Base-by-base conservation (phyloP, 257 asterid species). In the Echium plantagineum region DNA sequence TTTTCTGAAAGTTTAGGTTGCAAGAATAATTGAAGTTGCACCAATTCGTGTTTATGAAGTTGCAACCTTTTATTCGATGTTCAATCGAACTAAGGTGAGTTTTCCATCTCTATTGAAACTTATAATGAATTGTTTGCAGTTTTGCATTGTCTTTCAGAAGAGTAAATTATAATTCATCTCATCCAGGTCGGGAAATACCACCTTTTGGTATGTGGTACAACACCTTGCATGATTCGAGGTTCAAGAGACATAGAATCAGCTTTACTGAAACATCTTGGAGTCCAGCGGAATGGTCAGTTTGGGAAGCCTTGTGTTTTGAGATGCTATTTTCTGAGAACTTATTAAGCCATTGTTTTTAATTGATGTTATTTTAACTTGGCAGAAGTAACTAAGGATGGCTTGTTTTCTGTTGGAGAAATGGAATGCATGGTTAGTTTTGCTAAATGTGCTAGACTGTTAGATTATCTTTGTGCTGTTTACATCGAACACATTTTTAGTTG, bases 341-440 rank as follows among this genome's bases (percentile, higher is more conserved):
- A 63, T 35, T 35, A n/a, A n/a, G 68, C 38, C 69, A n/a, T n/a
- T 63, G 57, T 71, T 69, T 64, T 70, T 62, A 56, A 65, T 28
- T 62, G 65, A 67, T 72, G 67, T 64, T 63, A 6, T 31, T 31
- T 7, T 55, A 54, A 21, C 69, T 70, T 63, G 75, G 80, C 95
- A 86, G 99, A 93, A 77, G 96, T 93, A 55, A 93, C 99, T 38
- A 93, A 86, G 77, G 99, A 89, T 76, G 99, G 99, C 26, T 78
- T 93, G 65, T 93, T 93, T 77, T 93, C 99, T 75, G 97, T 93
- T 67, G 99, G 99, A 63, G 97, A 89, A 82, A 93, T 93, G 99
- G 99, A 93, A 77, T 93, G 99, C 71, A 93, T 93, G 99, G 99
- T 93, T 70, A 71, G 85, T 72, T 47, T 24, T 51, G 38, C 55